Evolutionary conservation across 176 grass and related monocot genomes (phyloP), one percentile per base, ranked within the genome.

Genomic region (Oryza longistaminata): DNA sequence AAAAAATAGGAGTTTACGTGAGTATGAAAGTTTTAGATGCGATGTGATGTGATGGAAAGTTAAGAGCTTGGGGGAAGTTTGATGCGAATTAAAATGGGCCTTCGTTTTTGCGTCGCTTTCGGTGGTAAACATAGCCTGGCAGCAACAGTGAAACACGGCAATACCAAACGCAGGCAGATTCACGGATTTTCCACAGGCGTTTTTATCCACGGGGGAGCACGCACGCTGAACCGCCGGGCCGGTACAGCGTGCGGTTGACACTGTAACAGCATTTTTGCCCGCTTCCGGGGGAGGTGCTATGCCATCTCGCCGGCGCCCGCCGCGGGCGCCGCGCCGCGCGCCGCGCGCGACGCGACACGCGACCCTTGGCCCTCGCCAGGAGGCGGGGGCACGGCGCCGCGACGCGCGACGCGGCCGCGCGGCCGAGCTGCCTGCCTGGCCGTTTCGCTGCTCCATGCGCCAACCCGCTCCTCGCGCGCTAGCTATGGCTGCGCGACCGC

Each of bases 261-360:
- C 48, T 55, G 79, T 42, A 21, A 24, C 69, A 13, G 68, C 68
- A 40, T 61, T 82, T 82, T 82, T 82, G 80, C 68, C 52, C 37
- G 80, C 75, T 71, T 79, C 75, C 78, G 85, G 85, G 85, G 85
- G 85, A 87, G 85, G 85, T 22, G 60, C 21, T 17, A 53, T 53
- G 50, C 50, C 16, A 53, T 17, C 4, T 22, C 44, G 37, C 80
- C 65, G 10, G 53, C 2, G 29, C 42, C 45, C 53, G 19, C 39
- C 17, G 75, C 44, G 37, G 6, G 37, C 37, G 37, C n/a, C n/a
- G n/a, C 53, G 19, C 39, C 17, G 75, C 44, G 37, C 37, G 37
- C 37, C n/a, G 37, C 35, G 3, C 35, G 35, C 37, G 37, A 40
- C 39, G 7, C 39, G 39, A 40, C 39, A 40, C 39, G 7, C 24